Percentiles rank a stretch among this genome's conserved stretches.
Evolutionary conservation across 441 rosid genomes (phyloP).

Genomic region (Pelargonium citronellum): DNA sequence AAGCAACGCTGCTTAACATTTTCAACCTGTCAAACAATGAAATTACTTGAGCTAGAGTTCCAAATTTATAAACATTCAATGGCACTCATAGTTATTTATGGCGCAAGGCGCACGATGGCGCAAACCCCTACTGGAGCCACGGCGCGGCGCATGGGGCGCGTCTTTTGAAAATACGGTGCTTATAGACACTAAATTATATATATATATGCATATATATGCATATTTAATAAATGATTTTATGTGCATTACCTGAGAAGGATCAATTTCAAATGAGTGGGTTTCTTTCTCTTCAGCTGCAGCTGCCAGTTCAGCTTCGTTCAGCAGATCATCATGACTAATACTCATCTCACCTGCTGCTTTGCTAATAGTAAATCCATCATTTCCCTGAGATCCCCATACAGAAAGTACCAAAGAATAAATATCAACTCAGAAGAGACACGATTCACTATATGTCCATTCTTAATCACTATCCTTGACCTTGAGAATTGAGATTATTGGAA

Average conservation of each 20-base stretch:
- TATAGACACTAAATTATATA: no score
- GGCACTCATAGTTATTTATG: no score
- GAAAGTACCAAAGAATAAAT: not conserved
- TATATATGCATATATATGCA: no score
- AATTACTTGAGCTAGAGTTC: not conserved
- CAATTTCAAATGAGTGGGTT: conserved; percentile 80
- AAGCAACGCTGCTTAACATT: conserved; percentile 93
- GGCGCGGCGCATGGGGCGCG: no score
- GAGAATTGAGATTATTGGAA: not conserved
- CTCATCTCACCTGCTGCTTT: conserved; percentile 70
- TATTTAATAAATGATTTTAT: not conserved
- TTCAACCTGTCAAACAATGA: conserved; percentile 56
- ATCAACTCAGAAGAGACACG: not conserved
- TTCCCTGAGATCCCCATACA: conserved; percentile 40
- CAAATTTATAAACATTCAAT: not conserved
- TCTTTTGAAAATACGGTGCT: no score
- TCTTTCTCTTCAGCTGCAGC: conserved; percentile 90
- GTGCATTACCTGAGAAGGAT: conserved; percentile 65
- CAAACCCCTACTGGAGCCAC: no score
- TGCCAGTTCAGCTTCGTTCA: conserved; percentile 78
- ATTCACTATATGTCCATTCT: not conserved
- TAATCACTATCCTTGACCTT: not conserved
- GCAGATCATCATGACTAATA: conserved; percentile 57
- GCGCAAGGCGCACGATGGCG: no score
- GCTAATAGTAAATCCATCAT: conserved; percentile 61